Percentiles rank a stretch among this genome's conserved stretches.
Conservation (phyloP, 768 basidiomycete genomes). For the Russula ochroleuca region DNA sequence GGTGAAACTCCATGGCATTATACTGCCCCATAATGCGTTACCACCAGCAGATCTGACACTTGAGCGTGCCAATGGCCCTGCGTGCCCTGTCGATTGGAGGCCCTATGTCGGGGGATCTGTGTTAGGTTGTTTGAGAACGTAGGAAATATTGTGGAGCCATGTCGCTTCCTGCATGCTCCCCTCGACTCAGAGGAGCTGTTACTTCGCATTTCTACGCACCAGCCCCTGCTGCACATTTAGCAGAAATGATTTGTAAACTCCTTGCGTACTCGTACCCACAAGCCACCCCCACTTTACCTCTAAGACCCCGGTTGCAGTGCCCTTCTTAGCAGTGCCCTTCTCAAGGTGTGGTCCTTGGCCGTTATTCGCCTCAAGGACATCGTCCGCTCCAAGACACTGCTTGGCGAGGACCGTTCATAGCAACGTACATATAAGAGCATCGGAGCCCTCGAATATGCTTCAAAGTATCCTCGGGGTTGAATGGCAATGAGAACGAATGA, state of each 20-base stretch:
- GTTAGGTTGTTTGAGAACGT: not conserved
- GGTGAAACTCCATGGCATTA: not conserved
- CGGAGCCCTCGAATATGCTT: not conserved
- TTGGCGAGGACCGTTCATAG: not conserved
- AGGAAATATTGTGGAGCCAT: not conserved
- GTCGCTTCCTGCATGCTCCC: too few species aligned
- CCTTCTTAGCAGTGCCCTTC: too few species aligned
- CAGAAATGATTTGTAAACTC: not conserved
- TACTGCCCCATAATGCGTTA: not conserved
- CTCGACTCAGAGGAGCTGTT: too few species aligned
- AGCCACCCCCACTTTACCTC: too few species aligned
- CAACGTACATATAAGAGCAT: not conserved
- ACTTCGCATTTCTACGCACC: not conserved
- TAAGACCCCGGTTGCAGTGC: too few species aligned
- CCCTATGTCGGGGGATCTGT: too few species aligned
- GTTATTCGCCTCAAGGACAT: too few species aligned
- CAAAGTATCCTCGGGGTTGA: not conserved
- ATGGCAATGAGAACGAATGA: not conserved
- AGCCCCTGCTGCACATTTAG: not conserved
- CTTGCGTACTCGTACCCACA: too few species aligned
- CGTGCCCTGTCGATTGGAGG: too few species aligned
- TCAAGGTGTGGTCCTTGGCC: too few species aligned
- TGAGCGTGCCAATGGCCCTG: not conserved
- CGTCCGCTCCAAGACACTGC: not conserved
- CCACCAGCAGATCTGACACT: not conserved